A percentile compares a stretch with the other conserved stretches of the same genome.
phyloP scores from a whole-genome alignment of 371 early-diverging fungal species.

The Dichotomocladium elegans region DNA sequence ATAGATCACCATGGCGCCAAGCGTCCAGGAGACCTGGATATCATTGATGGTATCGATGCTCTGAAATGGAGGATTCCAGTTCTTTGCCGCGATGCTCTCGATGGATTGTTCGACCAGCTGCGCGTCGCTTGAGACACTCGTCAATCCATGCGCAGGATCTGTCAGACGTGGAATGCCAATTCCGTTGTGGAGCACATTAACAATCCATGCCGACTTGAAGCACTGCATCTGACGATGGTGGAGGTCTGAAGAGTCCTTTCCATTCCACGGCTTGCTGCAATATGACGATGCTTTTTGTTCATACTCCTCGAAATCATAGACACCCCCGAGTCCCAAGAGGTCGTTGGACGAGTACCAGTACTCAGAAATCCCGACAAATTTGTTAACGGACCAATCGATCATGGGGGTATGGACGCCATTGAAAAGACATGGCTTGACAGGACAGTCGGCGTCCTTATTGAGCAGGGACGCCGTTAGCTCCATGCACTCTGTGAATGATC shows the following conservation, averaged over 20 bases:
- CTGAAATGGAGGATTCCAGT: constrained; percentile 61
- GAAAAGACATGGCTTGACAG: constrained; percentile 79
- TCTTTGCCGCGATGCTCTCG: constrained; percentile 47
- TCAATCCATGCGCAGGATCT: constrained; percentile 36
- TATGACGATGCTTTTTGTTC: constrained; percentile 66
- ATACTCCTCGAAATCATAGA: constrained; percentile 69
- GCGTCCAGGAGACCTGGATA: constrained; percentile 89
- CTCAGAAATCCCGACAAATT: constrained; percentile 89
- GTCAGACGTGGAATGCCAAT: constrained; percentile 73
- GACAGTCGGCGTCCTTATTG: constrained; percentile 73
- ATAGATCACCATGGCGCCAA: constrained; percentile 77
- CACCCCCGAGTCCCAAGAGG: constrained; percentile 73
- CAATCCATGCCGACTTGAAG: constrained; percentile 92
- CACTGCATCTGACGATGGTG: constrained; percentile 81
- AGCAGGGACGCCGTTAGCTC: constrained; percentile 61
- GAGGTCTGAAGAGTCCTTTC: constrained; percentile 26
- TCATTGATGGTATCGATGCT: constrained; percentile 76
- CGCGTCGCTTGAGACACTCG: constrained; percentile 31
- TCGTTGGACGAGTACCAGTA: constrained; percentile 92
- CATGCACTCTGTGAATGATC: constrained; percentile 71
- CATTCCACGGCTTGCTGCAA: constrained; percentile 72
- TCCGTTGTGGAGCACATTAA: constrained; percentile 85
- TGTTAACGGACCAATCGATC: constrained; percentile 68
- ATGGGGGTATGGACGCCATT: constrained; percentile 87
- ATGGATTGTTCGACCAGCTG: constrained; percentile 48